Evolutionary conservation across 2,329 filamentous ascomycete species (phyloP), one percentile per base, ranked within the genome.

Genomic region (Fusarium buharicum): DNA sequence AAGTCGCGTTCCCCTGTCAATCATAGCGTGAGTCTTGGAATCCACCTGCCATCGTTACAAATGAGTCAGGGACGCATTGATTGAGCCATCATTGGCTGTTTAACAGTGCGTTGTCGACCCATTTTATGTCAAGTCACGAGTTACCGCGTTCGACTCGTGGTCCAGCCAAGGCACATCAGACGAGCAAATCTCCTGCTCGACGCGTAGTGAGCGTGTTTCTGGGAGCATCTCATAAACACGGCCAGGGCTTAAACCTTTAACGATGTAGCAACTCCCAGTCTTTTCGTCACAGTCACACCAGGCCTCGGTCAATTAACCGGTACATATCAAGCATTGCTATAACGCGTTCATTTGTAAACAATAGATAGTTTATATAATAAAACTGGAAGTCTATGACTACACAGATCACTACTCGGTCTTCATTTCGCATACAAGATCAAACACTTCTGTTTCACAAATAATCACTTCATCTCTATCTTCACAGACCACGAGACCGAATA

Each of bases 101-200:
- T 30, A 30, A 33, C 34, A 27, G 48, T 48, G 37, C 41, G 24
- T 8, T 10, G 20, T 69, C 59, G 22, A 28, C 40, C 59, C 66
- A 69, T 65, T 39, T 16, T 5, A 20, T 9, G 3, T 20, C 45
- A 20, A 62, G 62, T 69, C 67, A 69, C 64, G 62, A 69, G 66
- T 41, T 57, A 30, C 40, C 64, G 64, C 34, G 59, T 59, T n/a
- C 55, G 40, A 50, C 27, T 59, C 58, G 64, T 49, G 61, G 54
- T 16, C 17, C 27, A 46, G 50, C 18, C 62, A 34, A 39, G 33
- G 24, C 18, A 8, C 31, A 59, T 57, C 48, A 45, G 44, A 2
- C 44, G 48, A 64, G 46, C 8, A 1, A 7, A 11, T 13, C 20
- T 39, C 16, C 20, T 13, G 8, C 20, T 45, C 14, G 24, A 55